Evolutionary conservation across 192 early-diverging fungal genomes (phyloP), one percentile per base, ranked within the genome.

Genomic region (Podila minutissima): DNA sequence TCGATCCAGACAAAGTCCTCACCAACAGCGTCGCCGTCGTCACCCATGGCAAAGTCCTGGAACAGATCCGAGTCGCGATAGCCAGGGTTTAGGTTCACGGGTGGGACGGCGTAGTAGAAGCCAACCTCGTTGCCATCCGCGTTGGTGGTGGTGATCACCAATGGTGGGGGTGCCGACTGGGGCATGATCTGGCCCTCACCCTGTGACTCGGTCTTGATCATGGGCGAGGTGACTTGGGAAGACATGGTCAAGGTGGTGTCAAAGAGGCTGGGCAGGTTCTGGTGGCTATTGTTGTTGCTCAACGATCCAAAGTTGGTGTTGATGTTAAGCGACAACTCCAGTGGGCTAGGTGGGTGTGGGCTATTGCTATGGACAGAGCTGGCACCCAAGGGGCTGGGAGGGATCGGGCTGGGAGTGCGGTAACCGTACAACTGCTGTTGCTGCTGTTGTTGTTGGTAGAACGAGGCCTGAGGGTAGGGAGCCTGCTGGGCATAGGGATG

Each of bases 1-100:
- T 81, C 55, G 51, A 81, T 59, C 77, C 77, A 81, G 20, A 73
- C 71, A 60, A 81, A 81, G 59, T 69, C 48, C 49, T 81, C 77
- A 2, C 77, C 77, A 9, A 81, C 37, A 58, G 77, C 26, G 22
- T 55, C 53, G 53, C 53, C 22, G 6, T 79, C 53, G 29, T 61
- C 67, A 64, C 67, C 73, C 76, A 79, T 67, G 13, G 70, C 62
- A 32, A 81, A 69, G 48, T 81, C 77, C 31, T 73, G 77, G 53
- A 81, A 81, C 7, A 81, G 71, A 53, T 81, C 77, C n/a, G 77
- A 50, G 38, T 81, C 77, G 5, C 32, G 62, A 11, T 32, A 72
- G 20, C 61, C 67, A 37, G 77, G 77, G 71, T 81, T 81, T 62
- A 81, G 28, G 48, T 50, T 81, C 66, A 81, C 77, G 19, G 50